Base-by-base conservation (phyloP, 768 basidiomycete species). In the Tulasnella sp. region DNA sequence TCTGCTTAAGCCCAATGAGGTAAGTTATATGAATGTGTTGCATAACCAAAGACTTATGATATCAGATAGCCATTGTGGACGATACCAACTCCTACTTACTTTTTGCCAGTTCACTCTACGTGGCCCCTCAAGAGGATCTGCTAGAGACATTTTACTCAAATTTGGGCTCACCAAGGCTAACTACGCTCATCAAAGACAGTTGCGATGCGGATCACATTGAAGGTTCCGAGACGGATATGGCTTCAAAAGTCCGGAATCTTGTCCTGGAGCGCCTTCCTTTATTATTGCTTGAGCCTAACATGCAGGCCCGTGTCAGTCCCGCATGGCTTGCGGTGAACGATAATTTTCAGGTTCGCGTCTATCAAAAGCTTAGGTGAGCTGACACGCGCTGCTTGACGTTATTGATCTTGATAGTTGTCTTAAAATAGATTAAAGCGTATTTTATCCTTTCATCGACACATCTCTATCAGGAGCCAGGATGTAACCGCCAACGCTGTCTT, bases 91-190 rank as follows among this genome's bases (percentile, higher is more conserved):
- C 80, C 3, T 77, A 81, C 58, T 81, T 85, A 55, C 69, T 81
- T 9, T 95, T 95, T 61, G 79, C 81, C 4, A 78, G 80, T 40
- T 72, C 73, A 2, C 68, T 93, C 13, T 86, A 81, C 60, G 75
- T 74, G 2, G 86, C 83, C 7, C 84, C 87, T 0, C 86, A 93
- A 64, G 92, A 98, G 62, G 89, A 93, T 58, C 70, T 88, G 6
- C 70, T 98, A 9, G 93, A 98, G 77, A 74, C 66, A 1, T 85
- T 98, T 60, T 96, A 95, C 58, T 62, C 68, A 0, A 66, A 69
- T 19, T 72, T 98, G 8, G 93, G 93, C 3, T 84, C 83, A 3
- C 75, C 71, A 28, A 73, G 76, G 3, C 71, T 98, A 22, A 83
- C 81, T 53, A 67, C 69, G 12, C 67, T 89, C 15, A 76, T 96